A percentile compares a stretch with the other conserved stretches of the same genome.
Conservation (phyloP, 441 rosid species). For the Capsella rubella region DNA sequence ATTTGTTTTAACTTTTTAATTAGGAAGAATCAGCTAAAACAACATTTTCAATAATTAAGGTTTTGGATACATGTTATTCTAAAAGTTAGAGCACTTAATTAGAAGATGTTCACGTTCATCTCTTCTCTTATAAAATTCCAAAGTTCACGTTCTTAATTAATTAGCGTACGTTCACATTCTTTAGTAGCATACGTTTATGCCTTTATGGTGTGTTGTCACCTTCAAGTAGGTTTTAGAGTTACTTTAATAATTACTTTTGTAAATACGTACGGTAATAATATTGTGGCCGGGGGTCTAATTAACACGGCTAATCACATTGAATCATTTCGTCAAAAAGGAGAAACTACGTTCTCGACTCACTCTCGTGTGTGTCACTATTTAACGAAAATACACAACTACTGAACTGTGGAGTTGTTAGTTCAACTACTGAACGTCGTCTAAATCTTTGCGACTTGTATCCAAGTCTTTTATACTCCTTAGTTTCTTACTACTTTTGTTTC, state of each 20-base stretch:
- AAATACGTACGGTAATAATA: not conserved
- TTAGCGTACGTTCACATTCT: not conserved
- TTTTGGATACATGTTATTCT: not conserved
- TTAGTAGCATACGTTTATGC: not conserved
- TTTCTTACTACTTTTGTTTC: not conserved
- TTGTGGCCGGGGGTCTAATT: not conserved
- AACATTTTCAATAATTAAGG: not conserved
- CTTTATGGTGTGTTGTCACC: not conserved
- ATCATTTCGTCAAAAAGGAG: not conserved
- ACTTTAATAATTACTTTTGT: not conserved
- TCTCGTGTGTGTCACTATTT: not conserved
- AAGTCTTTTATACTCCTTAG: not conserved
- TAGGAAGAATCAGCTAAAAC: not conserved
- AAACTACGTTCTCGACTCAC: not conserved
- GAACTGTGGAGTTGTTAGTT: slow-evolving; percentile 18
- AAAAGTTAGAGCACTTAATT: not conserved
- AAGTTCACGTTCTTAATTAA: slow-evolving; percentile 12
- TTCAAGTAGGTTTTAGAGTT: not conserved
- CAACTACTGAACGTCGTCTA: not conserved
- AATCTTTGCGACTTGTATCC: not conserved
- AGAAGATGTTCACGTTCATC: not conserved
- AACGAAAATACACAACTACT: not conserved
- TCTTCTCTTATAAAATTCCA: not conserved
- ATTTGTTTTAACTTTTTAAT: not conserved
- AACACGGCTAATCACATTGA: not conserved